Evolutionary conservation across 1,139 yeast species (phyloP).

Genomic region (Arxiozyma slooffiae): DNA sequence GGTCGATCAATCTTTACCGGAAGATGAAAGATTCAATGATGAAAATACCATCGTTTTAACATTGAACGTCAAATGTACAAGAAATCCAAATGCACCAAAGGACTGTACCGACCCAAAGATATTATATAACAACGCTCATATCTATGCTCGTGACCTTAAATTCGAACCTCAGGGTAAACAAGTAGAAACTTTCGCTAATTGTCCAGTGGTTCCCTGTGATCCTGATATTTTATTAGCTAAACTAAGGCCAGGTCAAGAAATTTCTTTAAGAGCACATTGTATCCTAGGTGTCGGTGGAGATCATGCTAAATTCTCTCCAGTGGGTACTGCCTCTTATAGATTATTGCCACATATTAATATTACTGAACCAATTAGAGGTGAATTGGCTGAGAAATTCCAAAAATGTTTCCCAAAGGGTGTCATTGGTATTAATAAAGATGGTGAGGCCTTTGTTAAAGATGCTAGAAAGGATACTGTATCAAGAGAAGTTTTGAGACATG

Average conservation of each 20-base stretch:
- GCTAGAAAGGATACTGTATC: slow-evolving; percentile 93
- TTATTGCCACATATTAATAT: slow-evolving; percentile 86
- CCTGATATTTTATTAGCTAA: slow-evolving; percentile 87
- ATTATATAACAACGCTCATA: slow-evolving; percentile 71
- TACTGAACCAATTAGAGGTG: slow-evolving; percentile 62
- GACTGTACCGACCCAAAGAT: slow-evolving; percentile 75
- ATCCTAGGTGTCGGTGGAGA: slow-evolving; percentile 86
- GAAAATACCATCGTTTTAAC: slow-evolving; percentile 81
- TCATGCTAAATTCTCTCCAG: slow-evolving; percentile 96
- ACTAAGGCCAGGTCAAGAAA: slow-evolving; percentile 94
- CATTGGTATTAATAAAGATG: slow-evolving; percentile 58
- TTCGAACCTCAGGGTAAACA: slow-evolving; percentile 92
- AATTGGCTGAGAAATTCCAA: slow-evolving; percentile 67
- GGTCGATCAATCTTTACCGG: slow-evolving; percentile 60
- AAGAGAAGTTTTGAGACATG: slow-evolving; percentile 89
- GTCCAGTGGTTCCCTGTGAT: slow-evolving; percentile 69
- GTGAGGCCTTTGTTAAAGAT: slow-evolving; percentile 72
- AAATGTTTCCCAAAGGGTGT: slow-evolving; percentile 92
- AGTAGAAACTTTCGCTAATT: slow-evolving; percentile 52
- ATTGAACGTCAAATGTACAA: slow-evolving; percentile 72
- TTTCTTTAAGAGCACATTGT: slow-evolving; percentile 82
- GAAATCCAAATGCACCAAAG: slow-evolving; percentile 74
- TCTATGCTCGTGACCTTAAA: slow-evolving; percentile 79
- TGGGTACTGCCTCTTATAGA: slow-evolving; percentile 93
- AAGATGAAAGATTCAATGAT: slow-evolving; percentile 65